Evolutionary conservation across 495 filamentous ascomycete genomes (phyloP).

Genomic region (Penicillium arizonense): DNA sequence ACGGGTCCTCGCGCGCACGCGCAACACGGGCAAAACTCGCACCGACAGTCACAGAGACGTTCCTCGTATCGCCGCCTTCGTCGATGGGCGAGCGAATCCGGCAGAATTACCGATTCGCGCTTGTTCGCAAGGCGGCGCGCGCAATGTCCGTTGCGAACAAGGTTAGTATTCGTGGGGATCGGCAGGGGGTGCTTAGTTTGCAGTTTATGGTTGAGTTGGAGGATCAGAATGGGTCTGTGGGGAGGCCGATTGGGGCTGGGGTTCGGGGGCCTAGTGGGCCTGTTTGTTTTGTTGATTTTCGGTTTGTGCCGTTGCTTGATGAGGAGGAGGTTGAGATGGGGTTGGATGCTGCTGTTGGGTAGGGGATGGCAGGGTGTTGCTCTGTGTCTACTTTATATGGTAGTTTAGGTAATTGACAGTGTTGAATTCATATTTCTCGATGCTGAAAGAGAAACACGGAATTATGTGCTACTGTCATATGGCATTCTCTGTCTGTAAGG

Average conservation of each 20-base stretch:
- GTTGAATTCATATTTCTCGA: no score
- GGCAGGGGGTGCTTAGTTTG: slow-evolving; percentile 84
- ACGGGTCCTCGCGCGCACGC: slow-evolving; percentile 36
- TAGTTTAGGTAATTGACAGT: no score
- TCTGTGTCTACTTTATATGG: no score
- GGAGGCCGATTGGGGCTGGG: slow-evolving; percentile 22
- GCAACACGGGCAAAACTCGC: slow-evolving; percentile 47
- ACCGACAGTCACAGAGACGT: slow-evolving; percentile 50
- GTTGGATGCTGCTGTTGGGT: slow-evolving; percentile 10
- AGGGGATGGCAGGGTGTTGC: background rate
- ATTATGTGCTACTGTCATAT: no score
- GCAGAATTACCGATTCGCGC: slow-evolving; percentile 71
- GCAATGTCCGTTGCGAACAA: slow-evolving; percentile 92
- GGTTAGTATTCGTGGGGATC: slow-evolving; percentile 85
- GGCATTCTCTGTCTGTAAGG: no score
- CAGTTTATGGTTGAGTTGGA: slow-evolving; percentile 94
- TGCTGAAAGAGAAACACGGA: no score
- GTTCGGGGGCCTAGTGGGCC: slow-evolving; percentile 20
- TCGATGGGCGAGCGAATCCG: slow-evolving; percentile 38
- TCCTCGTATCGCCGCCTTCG: slow-evolving; percentile 44
- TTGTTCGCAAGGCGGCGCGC: slow-evolving; percentile 76
- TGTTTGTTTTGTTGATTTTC: slow-evolving; percentile 74
- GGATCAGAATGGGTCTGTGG: slow-evolving; percentile 25
- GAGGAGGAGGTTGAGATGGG: slow-evolving; percentile 57
- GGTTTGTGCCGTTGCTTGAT: slow-evolving; percentile 67